A percentile compares a stretch with the other conserved stretches of the same genome.
These are phyloP conservation scores for Podosphaera aphanis DNA, from an alignment of 2,329 filamentous ascomycete species.

Conservation along the genomic window DNA sequence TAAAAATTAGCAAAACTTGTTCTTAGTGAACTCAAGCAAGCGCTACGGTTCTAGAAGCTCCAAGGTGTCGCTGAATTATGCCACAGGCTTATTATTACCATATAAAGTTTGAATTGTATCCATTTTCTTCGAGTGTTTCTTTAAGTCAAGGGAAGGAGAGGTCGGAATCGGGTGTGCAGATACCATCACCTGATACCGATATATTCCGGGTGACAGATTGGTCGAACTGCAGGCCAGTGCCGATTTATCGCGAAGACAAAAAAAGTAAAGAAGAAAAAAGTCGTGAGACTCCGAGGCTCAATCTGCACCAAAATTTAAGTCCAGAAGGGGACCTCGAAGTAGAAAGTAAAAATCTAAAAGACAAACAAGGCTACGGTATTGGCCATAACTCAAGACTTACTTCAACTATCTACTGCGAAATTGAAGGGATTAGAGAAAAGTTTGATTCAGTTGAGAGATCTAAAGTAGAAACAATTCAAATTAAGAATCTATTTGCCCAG, in stretches of 20 bases:
- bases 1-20: no score
- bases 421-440: constrained; percentile 3
- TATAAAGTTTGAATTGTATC: constrained; percentile 41
- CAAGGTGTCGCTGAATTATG: constrained; percentile 2
- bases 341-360: background rate
- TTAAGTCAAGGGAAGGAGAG: constrained; percentile 2
- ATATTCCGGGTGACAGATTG: constrained; percentile 18
- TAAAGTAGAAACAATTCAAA: background rate
- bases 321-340: background rate
- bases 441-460: background rate
- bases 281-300: background rate
- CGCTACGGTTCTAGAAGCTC: no score
- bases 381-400: background rate
- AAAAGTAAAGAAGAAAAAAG: background rate
- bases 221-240: constrained; percentile 6
- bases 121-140: constrained; percentile 11
- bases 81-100: constrained; percentile 33
- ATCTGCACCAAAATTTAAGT: background rate
- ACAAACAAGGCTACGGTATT: background rate
- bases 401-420: constrained; percentile 16
- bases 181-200: constrained; percentile 23
- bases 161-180: constrained; percentile 21
- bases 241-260: background rate
- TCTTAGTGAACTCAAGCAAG: no score
- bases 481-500: background rate